Evolutionary conservation across 805 yeast species (phyloP).

Genomic region (Myxozyma nipponensis): DNA sequence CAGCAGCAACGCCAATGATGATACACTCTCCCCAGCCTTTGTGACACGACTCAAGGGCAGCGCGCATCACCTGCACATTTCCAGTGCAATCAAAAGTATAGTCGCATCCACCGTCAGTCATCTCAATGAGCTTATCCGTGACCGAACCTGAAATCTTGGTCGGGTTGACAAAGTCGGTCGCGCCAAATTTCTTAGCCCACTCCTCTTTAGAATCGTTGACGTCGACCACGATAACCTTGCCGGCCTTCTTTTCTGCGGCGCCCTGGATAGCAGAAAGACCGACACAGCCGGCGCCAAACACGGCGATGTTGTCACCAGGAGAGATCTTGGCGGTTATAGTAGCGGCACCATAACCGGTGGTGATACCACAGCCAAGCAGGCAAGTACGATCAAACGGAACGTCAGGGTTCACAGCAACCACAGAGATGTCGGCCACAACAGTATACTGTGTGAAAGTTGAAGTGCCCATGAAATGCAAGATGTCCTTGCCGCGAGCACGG

Average conservation of each 20-base stretch:
- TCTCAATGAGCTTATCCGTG: slow-evolving; percentile 76
- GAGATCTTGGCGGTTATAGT: slow-evolving; percentile 87
- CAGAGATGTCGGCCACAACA: slow-evolving; percentile 95
- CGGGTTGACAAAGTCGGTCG: slow-evolving; percentile 92
- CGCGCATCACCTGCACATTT: slow-evolving; percentile 90
- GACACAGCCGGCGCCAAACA: slow-evolving; percentile 97
- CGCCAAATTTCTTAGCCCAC: slow-evolving; percentile 89
- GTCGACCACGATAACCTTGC: slow-evolving; percentile 74
- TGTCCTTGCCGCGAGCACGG: slow-evolving; percentile 70
- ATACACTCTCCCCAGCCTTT: slow-evolving; percentile 98
- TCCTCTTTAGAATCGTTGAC: slow-evolving; percentile 76
- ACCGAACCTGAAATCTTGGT: slow-evolving; percentile 63
- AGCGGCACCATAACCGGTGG: slow-evolving; percentile 98
- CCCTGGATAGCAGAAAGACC: slow-evolving; percentile 97
- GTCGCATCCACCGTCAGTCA: slow-evolving; percentile 97
- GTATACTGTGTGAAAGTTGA: slow-evolving; percentile 96
- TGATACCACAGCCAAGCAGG: slow-evolving; percentile 95
- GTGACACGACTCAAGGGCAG: slow-evolving; percentile 94
- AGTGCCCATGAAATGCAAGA: slow-evolving; percentile 96
- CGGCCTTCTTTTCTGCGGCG: slow-evolving; percentile 77
- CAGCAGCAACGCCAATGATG: slow-evolving; percentile 97
- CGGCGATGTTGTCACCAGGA: slow-evolving; percentile 89
- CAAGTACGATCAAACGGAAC: slow-evolving; percentile 87
- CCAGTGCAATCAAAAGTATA: slow-evolving; percentile 98
- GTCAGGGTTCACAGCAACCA: slow-evolving; percentile 80